phyloP scores from a whole-genome alignment of 2,329 filamentous ascomycete species.

The Sporothrix schenckii region DNA sequence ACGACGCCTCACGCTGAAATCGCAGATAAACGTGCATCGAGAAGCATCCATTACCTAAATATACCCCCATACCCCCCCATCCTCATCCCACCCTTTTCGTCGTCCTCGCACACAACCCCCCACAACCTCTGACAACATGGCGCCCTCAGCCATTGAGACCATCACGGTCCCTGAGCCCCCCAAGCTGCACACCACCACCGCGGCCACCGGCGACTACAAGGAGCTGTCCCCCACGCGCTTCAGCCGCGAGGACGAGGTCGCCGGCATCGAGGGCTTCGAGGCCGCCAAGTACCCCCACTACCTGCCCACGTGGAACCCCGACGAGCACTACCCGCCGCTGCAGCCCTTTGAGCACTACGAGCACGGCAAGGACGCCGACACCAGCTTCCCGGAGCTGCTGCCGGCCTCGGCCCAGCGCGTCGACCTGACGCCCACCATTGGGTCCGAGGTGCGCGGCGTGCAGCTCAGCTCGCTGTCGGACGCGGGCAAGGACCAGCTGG shows the following conservation, averaged over 20 bases:
- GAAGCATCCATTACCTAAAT: neutral
- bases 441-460: conserved; percentile 67
- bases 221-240: conserved; percentile 34
- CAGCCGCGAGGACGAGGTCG: conserved; percentile 35
- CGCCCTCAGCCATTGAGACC: conserved; percentile 36
- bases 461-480: conserved; percentile 65
- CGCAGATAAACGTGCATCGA: neutral
- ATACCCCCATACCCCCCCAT: neutral
- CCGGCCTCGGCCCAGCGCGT: conserved; percentile 50
- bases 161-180: conserved; percentile 36
- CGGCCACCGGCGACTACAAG: conserved; percentile 39
- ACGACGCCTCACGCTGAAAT: neutral
- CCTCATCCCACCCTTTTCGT: neutral
- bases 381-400: conserved; percentile 64
- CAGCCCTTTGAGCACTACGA: conserved; percentile 69
- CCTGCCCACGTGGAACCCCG: conserved; percentile 64
- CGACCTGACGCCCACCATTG: conserved; percentile 68
- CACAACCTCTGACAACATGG: conserved; percentile 23
- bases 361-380: conserved; percentile 70
- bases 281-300: conserved; percentile 61
- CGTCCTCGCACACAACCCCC: neutral
- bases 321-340: conserved; percentile 63
- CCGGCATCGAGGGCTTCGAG: conserved; percentile 34
- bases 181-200: conserved; percentile 47
- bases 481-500: conserved; percentile 70